Evolutionary conservation across 495 filamentous ascomycete species (phyloP).

Genomic region (Penicillium diatomitis): DNA sequence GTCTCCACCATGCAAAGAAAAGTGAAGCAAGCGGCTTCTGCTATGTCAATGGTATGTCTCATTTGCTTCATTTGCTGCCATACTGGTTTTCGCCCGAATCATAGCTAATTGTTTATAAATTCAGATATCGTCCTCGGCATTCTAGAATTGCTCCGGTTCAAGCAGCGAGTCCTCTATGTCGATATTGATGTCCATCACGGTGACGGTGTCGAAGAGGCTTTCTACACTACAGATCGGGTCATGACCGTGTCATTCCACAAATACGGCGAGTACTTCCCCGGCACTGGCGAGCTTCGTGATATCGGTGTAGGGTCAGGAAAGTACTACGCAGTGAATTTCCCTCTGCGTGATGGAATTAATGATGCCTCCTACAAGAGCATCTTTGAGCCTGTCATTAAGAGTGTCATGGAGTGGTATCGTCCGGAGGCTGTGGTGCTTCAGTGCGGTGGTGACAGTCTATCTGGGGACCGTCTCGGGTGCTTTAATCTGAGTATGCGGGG

Average conservation of each 20-base stretch:
- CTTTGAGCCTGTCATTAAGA: slow-evolving; percentile 88
- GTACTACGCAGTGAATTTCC: slow-evolving; percentile 94
- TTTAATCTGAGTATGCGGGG: slow-evolving; percentile 98
- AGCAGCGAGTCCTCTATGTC: slow-evolving; percentile 90
- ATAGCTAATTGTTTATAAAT: slow-evolving; percentile 20
- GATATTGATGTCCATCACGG: slow-evolving; percentile 99
- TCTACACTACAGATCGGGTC: slow-evolving; percentile 94
- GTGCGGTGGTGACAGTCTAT: slow-evolving; percentile 91
- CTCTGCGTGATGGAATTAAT: slow-evolving; percentile 91
- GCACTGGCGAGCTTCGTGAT: slow-evolving; percentile 91
- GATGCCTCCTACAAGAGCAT: slow-evolving; percentile 87
- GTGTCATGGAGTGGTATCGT: slow-evolving; percentile 92
- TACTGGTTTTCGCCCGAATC: not conserved
- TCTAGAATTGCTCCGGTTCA: slow-evolving; percentile 87
- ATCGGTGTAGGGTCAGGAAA: slow-evolving; percentile 90
- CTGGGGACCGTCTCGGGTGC: slow-evolving; percentile 89
- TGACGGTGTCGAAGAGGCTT: slow-evolving; percentile 95
- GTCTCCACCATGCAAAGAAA: slow-evolving; percentile 95
- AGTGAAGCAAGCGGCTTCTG: slow-evolving; percentile 96
- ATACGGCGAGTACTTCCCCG: slow-evolving; percentile 97
- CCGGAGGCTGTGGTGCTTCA: slow-evolving; percentile 94
- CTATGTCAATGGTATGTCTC: slow-evolving; percentile 79
- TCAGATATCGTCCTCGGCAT: slow-evolving; percentile 94
- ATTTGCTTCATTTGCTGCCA: too few species aligned
- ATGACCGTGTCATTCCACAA: slow-evolving; percentile 99